These are phyloP conservation scores for Sextonia rubra DNA, from an alignment of 164 flowering plant genomes.

Conservation along the genomic window DNA sequence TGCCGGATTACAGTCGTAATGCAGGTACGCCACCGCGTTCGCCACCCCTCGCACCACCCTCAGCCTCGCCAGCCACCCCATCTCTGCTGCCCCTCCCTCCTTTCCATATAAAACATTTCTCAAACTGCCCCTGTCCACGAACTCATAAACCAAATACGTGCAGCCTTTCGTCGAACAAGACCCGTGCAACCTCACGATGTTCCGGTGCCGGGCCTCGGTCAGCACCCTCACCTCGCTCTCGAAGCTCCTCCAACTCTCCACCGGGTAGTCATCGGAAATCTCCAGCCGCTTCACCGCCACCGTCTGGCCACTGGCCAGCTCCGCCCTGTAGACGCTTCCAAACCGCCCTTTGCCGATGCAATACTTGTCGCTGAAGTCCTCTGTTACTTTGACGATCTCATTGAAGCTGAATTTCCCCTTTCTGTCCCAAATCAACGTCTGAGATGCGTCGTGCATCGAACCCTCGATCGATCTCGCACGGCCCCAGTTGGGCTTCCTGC, in stretches of 20 bases:
- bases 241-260: slow-evolving; percentile 9
- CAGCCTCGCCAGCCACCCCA: slow-evolving; percentile 20
- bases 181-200: slow-evolving; percentile 33
- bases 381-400: slow-evolving; percentile 20
- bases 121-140: slow-evolving; percentile 28
- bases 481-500: not conserved
- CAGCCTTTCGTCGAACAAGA: slow-evolving; percentile 15
- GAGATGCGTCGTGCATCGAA: not conserved
- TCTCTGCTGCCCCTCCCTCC: slow-evolving; percentile 1
- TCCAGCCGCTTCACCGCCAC: slow-evolving; percentile 26
- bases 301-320: slow-evolving; percentile 8
- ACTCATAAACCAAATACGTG: slow-evolving; percentile 32
- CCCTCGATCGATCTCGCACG: not conserved
- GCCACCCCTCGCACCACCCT: slow-evolving; percentile 21
- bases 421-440: slow-evolving; percentile 16
- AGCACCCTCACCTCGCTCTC: slow-evolving; percentile 19
- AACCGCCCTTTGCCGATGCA: slow-evolving; percentile 27
- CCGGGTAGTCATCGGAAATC: not conserved
- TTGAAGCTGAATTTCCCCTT: slow-evolving; percentile 15
- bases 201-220: slow-evolving; percentile 28
- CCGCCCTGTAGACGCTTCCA: slow-evolving; percentile 28
- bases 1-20: slow-evolving; percentile 6
- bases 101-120: slow-evolving; percentile 12
- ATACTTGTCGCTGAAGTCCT: slow-evolving; percentile 18
- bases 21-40: slow-evolving; percentile 23